phyloP scores from a whole-genome alignment of 352 stramenopile species.

The Phytophthora pinifolia region DNA sequence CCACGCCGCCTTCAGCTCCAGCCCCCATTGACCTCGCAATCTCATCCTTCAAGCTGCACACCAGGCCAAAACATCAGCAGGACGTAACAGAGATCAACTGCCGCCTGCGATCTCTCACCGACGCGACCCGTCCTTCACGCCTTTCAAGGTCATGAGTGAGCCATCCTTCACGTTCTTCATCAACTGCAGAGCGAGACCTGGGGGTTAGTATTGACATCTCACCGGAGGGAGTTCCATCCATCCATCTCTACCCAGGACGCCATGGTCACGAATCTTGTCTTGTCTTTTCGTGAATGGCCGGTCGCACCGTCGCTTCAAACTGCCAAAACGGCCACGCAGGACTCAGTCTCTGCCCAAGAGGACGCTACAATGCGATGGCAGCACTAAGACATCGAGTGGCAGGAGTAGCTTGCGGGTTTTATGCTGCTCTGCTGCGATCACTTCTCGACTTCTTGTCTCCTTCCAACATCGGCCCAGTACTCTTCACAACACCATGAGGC shows the following conservation, averaged over 20 bases:
- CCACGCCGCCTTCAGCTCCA: constrained; percentile 49
- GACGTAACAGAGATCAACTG: neutral
- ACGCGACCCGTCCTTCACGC: constrained; percentile 78
- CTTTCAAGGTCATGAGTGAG: constrained; percentile 49
- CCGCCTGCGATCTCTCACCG: constrained; percentile 27
- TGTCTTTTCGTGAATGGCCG: constrained; percentile 9
- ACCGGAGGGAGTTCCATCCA: constrained; percentile 7
- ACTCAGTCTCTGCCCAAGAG: constrained; percentile 6
- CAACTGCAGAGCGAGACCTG: constrained; percentile 24
- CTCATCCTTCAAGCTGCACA: constrained; percentile 69
- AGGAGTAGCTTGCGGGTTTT: constrained; percentile 10
- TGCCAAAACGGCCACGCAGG: constrained; percentile 10
- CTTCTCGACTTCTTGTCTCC: constrained; percentile 23
- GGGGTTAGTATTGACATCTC: neutral
- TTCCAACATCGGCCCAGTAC: constrained; percentile 10
- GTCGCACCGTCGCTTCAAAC: constrained; percentile 20
- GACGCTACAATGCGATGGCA: neutral
- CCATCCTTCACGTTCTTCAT: constrained; percentile 86
- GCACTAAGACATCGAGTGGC: neutral
- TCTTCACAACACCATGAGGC: constrained; percentile 20
- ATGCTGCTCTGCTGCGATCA: constrained; percentile 24
- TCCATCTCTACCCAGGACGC: constrained; percentile 40
- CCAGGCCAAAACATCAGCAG: neutral
- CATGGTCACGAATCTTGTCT: constrained; percentile 19
- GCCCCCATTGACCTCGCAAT: constrained; percentile 60